Evolutionary conservation across 345 rosid species (phyloP), one percentile per base, ranked within the genome.

Genomic region (Gossypium turneri): DNA sequence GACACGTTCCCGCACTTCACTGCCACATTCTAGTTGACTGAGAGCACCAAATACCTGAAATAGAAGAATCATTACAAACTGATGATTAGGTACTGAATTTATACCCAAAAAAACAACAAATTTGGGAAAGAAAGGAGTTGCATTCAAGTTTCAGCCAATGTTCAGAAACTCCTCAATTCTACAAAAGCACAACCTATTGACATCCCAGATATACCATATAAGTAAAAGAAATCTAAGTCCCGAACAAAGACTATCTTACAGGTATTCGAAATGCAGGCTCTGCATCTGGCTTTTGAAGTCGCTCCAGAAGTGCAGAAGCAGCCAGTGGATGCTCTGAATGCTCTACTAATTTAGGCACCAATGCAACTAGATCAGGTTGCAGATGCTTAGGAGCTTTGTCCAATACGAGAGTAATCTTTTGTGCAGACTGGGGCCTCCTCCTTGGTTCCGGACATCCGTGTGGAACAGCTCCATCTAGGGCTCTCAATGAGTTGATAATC

Each of bases 311-410:
- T 16, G 88, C 87, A 87, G 73, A 87, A 24, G 99, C 99, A 50
- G 97, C 99, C 79, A 88, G 75, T 53, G 97, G 89, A 73, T 96
- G 98, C 88, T 96, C 99, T 16, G 97, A 85, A 76, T 86, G 97
- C 84, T 93, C 99, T 70, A 96, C 99, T 86, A 96, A 82, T 78
- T 90, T 96, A 81, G 99, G 99, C n/a, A 96, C 93, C 82, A 96
- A 85, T 41, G 97, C 85, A 67, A 96, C 93, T 59, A 96, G 86
- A 78, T 96, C 99, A 63, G 87, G 84, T 75, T 92, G 95, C 73
- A 96, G 86, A 88, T 89, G 95, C 82, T 85, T 92, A 15, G 99
- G 97, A 70, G 99, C 97, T 83, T 92, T 92, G 77, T 96, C 94
- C 85, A 96, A 82, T 70, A 96, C 93, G 79, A 96, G 92, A 82